Evolutionary conservation across 1,284 basidiomycete genomes (phyloP).

Genomic region (Porodaedalea pini): DNA sequence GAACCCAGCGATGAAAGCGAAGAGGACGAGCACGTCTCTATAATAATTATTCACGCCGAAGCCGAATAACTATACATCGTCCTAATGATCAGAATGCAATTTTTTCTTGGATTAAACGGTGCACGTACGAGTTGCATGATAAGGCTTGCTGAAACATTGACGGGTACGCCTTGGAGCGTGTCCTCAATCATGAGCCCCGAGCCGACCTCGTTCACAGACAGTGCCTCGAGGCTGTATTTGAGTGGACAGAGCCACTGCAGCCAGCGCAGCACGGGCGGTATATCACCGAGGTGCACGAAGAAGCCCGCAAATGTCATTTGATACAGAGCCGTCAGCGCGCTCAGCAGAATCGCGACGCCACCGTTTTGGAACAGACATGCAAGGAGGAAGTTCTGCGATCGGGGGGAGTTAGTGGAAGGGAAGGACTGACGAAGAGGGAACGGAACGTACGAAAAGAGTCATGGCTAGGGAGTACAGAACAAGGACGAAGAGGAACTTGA

Average conservation of each 20-base stretch:
- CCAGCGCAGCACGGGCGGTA: conserved; percentile 84
- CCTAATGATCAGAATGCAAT: neutral
- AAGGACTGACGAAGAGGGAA: neutral
- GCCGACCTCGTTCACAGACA: conserved; percentile 85
- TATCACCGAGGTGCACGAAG: conserved; percentile 77
- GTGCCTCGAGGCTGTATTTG: conserved; percentile 77
- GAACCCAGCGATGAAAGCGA: conserved; percentile 80
- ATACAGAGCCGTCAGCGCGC: conserved; percentile 71
- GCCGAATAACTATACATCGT: conserved; percentile 65
- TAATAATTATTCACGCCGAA: conserved; percentile 77
- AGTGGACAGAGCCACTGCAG: conserved; percentile 75
- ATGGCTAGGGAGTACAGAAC: conserved; percentile 76
- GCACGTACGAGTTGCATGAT: conserved; percentile 76
- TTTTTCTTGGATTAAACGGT: neutral
- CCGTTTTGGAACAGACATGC: conserved; percentile 77
- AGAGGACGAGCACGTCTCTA: conserved; percentile 79
- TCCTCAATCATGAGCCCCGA: conserved; percentile 82
- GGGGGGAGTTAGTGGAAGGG: conserved; percentile 10
- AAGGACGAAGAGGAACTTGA: conserved; percentile 80
- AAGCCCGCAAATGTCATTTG: conserved; percentile 85
- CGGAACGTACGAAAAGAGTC: conserved; percentile 72
- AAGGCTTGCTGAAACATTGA: conserved; percentile 71
- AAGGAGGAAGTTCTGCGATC: conserved; percentile 81
- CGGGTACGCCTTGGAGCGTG: conserved; percentile 73
- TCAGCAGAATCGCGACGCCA: conserved; percentile 84